A percentile compares a stretch with the other conserved stretches of the same genome.
phyloP scores from a whole-genome alignment of 768 basidiomycete genomes.

The Hebeloma cylindrosporum region DNA sequence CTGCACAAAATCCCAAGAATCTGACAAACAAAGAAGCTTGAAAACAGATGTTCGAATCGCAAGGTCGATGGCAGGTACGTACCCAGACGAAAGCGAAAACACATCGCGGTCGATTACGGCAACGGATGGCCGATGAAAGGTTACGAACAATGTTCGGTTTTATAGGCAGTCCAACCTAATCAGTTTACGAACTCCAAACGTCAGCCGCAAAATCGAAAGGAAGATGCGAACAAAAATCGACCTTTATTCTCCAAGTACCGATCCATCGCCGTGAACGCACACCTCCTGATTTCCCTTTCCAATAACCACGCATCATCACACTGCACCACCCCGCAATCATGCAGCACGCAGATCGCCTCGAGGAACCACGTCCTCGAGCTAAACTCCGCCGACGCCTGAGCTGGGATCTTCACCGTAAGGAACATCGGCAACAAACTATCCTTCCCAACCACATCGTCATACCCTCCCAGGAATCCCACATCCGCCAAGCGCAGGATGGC shows the following conservation, averaged over 20 bases:
- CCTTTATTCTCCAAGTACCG: slow-evolving; percentile 47
- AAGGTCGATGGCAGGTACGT: too few relatives aligned
- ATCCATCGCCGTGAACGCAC: slow-evolving; percentile 51
- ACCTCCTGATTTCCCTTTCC: slow-evolving; percentile 46
- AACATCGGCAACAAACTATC: slow-evolving; percentile 46
- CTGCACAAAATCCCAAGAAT: too few relatives aligned
- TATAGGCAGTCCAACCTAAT: slow-evolving; percentile 35
- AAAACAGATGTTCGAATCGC: too few relatives aligned
- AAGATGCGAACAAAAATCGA: too few relatives aligned
- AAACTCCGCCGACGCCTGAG: slow-evolving; percentile 35
- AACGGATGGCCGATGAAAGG: too few relatives aligned
- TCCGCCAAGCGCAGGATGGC: slow-evolving; percentile 45
- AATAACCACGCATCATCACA: slow-evolving; percentile 50
- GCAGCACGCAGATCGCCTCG: slow-evolving; percentile 44
- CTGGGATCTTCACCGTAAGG: slow-evolving; percentile 41
- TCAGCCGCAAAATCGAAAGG: neutral
- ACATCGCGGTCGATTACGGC: too few relatives aligned
- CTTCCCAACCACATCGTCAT: slow-evolving; percentile 42
- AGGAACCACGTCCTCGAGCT: slow-evolving; percentile 50
- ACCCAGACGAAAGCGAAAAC: too few relatives aligned
- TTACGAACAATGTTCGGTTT: slow-evolving; percentile 32
- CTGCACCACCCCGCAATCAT: slow-evolving; percentile 47
- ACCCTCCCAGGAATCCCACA: slow-evolving; percentile 41
- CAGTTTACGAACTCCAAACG: neutral
- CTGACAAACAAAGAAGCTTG: too few relatives aligned